phyloP scores from a whole-genome alignment of 495 filamentous ascomycete species.

The Penicillium maclennaniae region DNA sequence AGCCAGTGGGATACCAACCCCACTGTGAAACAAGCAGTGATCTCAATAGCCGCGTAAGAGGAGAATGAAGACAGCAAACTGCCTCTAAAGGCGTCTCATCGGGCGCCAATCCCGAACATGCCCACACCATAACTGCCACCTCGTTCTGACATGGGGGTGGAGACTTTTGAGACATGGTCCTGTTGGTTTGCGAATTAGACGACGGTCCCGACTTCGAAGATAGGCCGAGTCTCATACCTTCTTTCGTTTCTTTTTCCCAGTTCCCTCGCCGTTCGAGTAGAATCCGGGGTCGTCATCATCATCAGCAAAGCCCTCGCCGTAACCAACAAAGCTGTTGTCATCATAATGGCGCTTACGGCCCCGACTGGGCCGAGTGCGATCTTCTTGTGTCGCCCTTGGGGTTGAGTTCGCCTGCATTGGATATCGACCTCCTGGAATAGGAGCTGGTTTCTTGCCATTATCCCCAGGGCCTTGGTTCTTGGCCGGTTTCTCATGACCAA shows the following conservation, averaged over 20 bases:
- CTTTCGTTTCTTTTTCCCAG: conserved; percentile 49
- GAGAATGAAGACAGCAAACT: conserved; percentile 13
- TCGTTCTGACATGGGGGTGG: conserved; percentile 43
- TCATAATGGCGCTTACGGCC: conserved; percentile 66
- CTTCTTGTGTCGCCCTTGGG: conserved; percentile 30
- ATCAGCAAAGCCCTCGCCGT: conserved; percentile 60
- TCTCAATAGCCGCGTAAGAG: conserved; percentile 10
- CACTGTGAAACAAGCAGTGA: conserved; percentile 2
- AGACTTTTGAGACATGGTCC: conserved; percentile 45
- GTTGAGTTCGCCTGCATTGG: conserved; percentile 30
- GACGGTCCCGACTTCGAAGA: not conserved
- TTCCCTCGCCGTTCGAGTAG: conserved; percentile 44
- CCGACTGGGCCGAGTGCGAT: conserved; percentile 52
- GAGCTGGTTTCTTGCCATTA: conserved; percentile 35
- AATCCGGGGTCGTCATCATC: conserved; percentile 54
- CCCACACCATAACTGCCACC: conserved; percentile 45
- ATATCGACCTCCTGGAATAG: conserved; percentile 29
- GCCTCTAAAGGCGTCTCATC: conserved; percentile 29
- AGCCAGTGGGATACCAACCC: not conserved
- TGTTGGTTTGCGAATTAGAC: conserved; percentile 8
- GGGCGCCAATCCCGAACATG: conserved; percentile 48
- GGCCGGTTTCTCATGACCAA: conserved; percentile 55
- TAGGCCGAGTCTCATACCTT: conserved; percentile 36
- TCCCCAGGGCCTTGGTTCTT: conserved; percentile 32
- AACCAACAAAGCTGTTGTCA: conserved; percentile 65